Percentiles rank a stretch among this genome's conserved stretches.
phyloP scores from a whole-genome alignment of 148 eudicot genomes.

The Pharnaceum exiguum region DNA sequence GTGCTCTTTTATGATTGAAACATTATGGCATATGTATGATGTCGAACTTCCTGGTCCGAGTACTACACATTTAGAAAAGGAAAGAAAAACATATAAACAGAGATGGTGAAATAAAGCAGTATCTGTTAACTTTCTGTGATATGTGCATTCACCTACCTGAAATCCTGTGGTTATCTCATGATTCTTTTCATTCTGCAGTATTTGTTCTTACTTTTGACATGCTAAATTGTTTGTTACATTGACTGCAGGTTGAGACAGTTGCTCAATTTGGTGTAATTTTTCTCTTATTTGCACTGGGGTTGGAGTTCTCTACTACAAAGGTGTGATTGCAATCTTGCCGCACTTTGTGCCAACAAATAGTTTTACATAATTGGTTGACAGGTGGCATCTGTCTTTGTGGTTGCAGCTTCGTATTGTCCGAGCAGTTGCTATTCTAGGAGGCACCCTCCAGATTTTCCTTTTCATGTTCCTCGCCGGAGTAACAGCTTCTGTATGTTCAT shows the following conservation, averaged over 20 bases:
- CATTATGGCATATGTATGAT: neutral
- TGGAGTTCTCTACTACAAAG: conserved; percentile 92
- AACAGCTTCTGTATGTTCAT: conserved; percentile 74
- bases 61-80: neutral
- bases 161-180: neutral
- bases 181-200: neutral
- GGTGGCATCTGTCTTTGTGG: conserved; percentile 1
- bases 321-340: conserved; percentile 22
- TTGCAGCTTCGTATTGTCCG: conserved; percentile 94
- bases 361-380: neutral
- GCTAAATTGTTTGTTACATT: conserved; percentile 5
- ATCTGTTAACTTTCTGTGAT: neutral
- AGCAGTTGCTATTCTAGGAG: conserved; percentile 95
- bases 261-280: conserved; percentile 99
- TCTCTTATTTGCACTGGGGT: conserved; percentile 92
- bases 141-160: neutral
- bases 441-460: conserved; percentile 77
- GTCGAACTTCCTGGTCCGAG: neutral
- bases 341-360: neutral
- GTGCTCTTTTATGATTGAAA: neutral
- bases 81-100: too few relatives aligned
- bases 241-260: conserved; percentile 93
- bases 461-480: conserved; percentile 89
- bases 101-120: neutral
- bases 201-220: too few relatives aligned